Percentiles rank a stretch among this genome's conserved stretches.
Evolutionary conservation across 2,329 filamentous ascomycete genomes (phyloP).

Genomic region (Ophiosphaerella herpotricha): DNA sequence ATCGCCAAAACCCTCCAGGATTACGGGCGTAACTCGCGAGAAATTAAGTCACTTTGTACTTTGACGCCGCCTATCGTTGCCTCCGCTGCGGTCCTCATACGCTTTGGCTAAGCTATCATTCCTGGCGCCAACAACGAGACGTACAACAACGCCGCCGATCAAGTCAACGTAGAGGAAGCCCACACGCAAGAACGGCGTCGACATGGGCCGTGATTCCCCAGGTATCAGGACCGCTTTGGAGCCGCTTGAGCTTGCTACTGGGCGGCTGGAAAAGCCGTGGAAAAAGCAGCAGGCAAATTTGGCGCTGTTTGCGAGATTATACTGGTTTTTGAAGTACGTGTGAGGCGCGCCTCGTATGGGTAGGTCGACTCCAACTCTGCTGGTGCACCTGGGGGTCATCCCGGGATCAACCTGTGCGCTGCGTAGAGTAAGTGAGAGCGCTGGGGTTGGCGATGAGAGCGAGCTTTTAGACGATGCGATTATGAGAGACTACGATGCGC

Average conservation of each 20-base stretch:
- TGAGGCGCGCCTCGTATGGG: neutral
- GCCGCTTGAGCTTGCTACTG: constrained; percentile 2
- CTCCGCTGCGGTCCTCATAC: neutral
- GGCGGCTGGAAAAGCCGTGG: constrained; percentile 3
- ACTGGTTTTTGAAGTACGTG: neutral
- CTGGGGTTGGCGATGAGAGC: too few species aligned
- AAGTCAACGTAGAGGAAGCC: neutral
- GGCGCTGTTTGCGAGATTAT: constrained; percentile 3
- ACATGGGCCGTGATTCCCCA: neutral
- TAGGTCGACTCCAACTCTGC: neutral
- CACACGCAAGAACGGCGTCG: neutral
- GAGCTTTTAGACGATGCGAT: too few species aligned
- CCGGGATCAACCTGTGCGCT: constrained; percentile 6
- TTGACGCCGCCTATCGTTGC: neutral
- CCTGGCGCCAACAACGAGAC: neutral
- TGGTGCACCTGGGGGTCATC: constrained; percentile 1
- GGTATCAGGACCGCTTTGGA: constrained; percentile 4
- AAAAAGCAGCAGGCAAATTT: constrained; percentile 1
- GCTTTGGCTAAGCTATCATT: constrained; percentile 1
- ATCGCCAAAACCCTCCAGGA: neutral
- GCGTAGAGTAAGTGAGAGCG: constrained; percentile 1
- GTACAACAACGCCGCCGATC: neutral
- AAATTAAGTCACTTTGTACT: constrained; percentile 8
- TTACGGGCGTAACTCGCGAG: neutral
- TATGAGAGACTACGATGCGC: too few species aligned